Evolutionary conservation across 805 yeast genomes (phyloP), one percentile per base, ranked within the genome.

Genomic region (Candida hungchunana): DNA sequence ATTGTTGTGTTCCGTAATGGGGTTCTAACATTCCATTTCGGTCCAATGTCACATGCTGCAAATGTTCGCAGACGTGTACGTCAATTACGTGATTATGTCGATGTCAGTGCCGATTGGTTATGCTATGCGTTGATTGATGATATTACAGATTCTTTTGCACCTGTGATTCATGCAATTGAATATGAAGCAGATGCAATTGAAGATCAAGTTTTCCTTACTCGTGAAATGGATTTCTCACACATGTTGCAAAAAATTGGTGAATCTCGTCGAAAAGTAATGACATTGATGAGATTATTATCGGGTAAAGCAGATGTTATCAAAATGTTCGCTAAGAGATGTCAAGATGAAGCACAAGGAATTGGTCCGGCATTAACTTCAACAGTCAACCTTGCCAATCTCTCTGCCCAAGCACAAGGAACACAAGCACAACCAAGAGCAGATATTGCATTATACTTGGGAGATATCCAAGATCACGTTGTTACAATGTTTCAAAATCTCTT

Each of bases 291-390:
- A 52, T 66, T 90, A 44, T 68, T 90, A 33, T 79, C 90, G 26
- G 96, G 96, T 45, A 90, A 90, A 58, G 97, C 97, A 1, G 97
- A 90, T 59, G 97, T 90, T 36, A 85, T 90, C 53, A 83, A 84
- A 50, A 89, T 88, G 94, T 87, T 90, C 66, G 93, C 96, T 25
- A 90, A 90, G 59, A 73, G 97, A 51, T 88, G 96, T 60, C 89
- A 82, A 52, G 97, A 88, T 62, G 71, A 66, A 32, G 59, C 55
- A 4, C 63, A 60, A 37, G 67, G 69, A 6, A 60, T 63, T 37
- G 66, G 68, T 3, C 66, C 67, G 6, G 66, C 68, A 1, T 38
- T 64, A 31, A 64, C 68, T 4, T 63, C 69, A 1, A 58, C 55
- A 34, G 53, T 62, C 7, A 64, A 63, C 41, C 53, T 65, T 36